A percentile compares a stretch with the other conserved stretches of the same genome.
These are phyloP conservation scores for Aspergillus saccharolyticus DNA, from an alignment of 495 filamentous ascomycete species.

Conservation along the genomic window DNA sequence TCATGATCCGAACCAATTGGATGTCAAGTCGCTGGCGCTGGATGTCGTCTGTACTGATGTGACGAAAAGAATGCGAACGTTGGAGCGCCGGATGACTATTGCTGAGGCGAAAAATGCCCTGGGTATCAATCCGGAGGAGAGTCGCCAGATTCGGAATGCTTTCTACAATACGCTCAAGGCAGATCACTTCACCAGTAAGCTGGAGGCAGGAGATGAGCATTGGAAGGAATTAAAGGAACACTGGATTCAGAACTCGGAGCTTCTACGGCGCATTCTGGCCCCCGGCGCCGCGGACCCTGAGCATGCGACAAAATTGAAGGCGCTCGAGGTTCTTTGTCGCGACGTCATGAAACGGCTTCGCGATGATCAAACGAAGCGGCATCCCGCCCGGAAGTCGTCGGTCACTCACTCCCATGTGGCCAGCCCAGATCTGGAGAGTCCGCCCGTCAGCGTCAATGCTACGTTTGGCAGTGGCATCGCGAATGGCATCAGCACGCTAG, in stretches of 20 bases:
- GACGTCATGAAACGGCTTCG: slow-evolving; percentile 73
- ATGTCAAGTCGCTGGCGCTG: slow-evolving; percentile 59
- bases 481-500: slow-evolving; percentile 50
- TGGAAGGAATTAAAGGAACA: slow-evolving; percentile 64
- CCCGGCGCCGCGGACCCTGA: slow-evolving; percentile 50
- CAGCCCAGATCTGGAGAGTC: slow-evolving; percentile 19
- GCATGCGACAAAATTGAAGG: slow-evolving; percentile 54
- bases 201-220: slow-evolving; percentile 64
- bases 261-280: slow-evolving; percentile 54
- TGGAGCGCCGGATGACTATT: slow-evolving; percentile 59
- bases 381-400: slow-evolving; percentile 49
- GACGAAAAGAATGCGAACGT: slow-evolving; percentile 68
- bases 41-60: slow-evolving; percentile 80
- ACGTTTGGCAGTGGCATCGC: slow-evolving; percentile 31
- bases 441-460: slow-evolving; percentile 20
- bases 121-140: slow-evolving; percentile 66
- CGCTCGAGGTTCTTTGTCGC: slow-evolving; percentile 62
- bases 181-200: slow-evolving; percentile 69
- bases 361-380: slow-evolving; percentile 58
- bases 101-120: slow-evolving; percentile 69
- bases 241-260: slow-evolving; percentile 58
- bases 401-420: slow-evolving; percentile 21
- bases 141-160: slow-evolving; percentile 56
- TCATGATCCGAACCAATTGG: slow-evolving; percentile 43
- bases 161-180: slow-evolving; percentile 64